phyloP scores from a whole-genome alignment of 2,329 filamentous ascomycete species.

The Westerdykella sp. region DNA sequence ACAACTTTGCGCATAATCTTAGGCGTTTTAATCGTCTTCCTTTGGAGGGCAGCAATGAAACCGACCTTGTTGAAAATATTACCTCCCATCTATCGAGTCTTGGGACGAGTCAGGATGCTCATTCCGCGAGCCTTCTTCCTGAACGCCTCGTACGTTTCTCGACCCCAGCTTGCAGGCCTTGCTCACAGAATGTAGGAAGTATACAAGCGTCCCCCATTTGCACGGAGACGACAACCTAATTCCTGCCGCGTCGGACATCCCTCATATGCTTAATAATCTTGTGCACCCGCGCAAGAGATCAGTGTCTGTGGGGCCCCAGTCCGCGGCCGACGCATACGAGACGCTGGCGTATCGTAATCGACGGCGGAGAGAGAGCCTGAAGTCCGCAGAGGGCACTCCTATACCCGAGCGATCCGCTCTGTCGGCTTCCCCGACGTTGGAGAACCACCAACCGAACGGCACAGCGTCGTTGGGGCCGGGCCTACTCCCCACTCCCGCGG shows the following conservation, averaged over 20 bases:
- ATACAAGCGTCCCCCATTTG: slow-evolving; percentile 71
- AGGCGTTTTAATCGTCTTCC: slow-evolving; percentile 77
- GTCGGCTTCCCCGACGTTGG: slow-evolving; percentile 14
- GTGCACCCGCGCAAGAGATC: slow-evolving; percentile 74
- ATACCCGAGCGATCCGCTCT: slow-evolving; percentile 23
- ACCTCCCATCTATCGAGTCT: slow-evolving; percentile 78
- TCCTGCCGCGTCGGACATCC: slow-evolving; percentile 81
- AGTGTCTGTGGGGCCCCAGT: slow-evolving; percentile 88
- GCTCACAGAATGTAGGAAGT: slow-evolving; percentile 48
- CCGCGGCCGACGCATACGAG: slow-evolving; percentile 93
- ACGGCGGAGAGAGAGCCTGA: slow-evolving; percentile 54
- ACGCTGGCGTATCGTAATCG: slow-evolving; percentile 84
- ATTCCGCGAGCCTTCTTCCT: slow-evolving; percentile 88
- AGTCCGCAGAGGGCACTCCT: slow-evolving; percentile 32
- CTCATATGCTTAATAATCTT: slow-evolving; percentile 73
- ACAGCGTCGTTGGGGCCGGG: slow-evolving; percentile 38
- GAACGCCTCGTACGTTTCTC: slow-evolving; percentile 59
- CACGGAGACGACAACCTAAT: slow-evolving; percentile 80
- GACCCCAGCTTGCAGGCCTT: not conserved
- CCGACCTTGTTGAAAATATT: slow-evolving; percentile 69
- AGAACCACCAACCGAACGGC: slow-evolving; percentile 11
- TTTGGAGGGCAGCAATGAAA: slow-evolving; percentile 88
- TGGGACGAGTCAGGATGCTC: slow-evolving; percentile 72
- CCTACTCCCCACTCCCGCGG: slow-evolving; percentile 44
- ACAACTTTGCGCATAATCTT: slow-evolving; percentile 64